A percentile compares a stretch with the other conserved stretches of the same genome.
Conservation (phyloP, 768 basidiomycete species). For the Lepiota subincarnata region DNA sequence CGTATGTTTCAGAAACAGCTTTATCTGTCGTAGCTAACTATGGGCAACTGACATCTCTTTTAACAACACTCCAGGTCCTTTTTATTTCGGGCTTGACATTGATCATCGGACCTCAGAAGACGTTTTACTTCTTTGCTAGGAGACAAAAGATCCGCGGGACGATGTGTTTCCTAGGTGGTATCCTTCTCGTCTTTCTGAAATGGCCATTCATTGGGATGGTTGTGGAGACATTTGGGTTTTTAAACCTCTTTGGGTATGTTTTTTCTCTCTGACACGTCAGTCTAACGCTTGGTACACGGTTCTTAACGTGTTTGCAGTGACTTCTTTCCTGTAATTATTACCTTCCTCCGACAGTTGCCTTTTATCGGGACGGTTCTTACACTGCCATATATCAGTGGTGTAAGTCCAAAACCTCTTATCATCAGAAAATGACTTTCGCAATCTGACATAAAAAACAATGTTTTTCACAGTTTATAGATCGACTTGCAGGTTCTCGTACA, state of each 20-base stretch:
- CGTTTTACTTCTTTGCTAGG: slow-evolving; percentile 96
- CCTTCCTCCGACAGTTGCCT: slow-evolving; percentile 93
- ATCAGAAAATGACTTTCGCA: not conserved
- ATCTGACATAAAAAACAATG: not conserved
- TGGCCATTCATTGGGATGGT: slow-evolving; percentile 93
- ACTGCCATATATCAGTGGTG: slow-evolving; percentile 82
- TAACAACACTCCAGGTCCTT: slow-evolving; percentile 58
- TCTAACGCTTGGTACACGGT: slow-evolving; percentile 4
- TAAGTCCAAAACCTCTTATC: slow-evolving; percentile 35
- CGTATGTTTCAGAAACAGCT: slow-evolving; percentile 37
- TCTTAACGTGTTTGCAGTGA: slow-evolving; percentile 50
- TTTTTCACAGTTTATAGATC: slow-evolving; percentile 68
- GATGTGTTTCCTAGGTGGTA: slow-evolving; percentile 82
- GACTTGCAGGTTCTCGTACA: slow-evolving; percentile 73
- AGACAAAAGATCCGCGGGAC: slow-evolving; percentile 93
- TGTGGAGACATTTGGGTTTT: slow-evolving; percentile 94
- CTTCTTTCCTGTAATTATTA: slow-evolving; percentile 98
- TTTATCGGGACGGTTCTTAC: slow-evolving; percentile 85
- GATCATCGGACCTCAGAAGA: slow-evolving; percentile 96
- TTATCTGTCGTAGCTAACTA: not conserved
- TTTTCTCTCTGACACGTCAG: not conserved
- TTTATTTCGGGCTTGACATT: slow-evolving; percentile 93
- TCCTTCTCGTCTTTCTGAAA: slow-evolving; percentile 90
- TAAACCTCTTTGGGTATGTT: slow-evolving; percentile 92
- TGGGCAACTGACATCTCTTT: not conserved